Base-by-base conservation (phyloP, 495 filamentous ascomycete species). In the Neurospora sp. region DNA sequence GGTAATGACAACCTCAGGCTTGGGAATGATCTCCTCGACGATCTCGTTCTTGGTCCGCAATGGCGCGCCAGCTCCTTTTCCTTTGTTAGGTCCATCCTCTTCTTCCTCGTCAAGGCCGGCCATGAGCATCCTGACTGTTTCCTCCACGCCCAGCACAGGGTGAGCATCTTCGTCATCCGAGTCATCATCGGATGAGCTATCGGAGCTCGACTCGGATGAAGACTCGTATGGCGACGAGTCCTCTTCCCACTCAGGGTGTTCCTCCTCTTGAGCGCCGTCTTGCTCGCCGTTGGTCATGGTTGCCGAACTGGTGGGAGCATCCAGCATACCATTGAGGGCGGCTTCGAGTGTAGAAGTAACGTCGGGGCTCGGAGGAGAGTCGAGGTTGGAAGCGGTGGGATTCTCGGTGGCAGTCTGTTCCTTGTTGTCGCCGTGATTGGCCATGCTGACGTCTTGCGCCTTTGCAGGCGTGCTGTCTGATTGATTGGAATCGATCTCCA, bases 81-180 rank as follows among this genome's bases (percentile, higher is more conserved):
- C 87, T 76, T 71, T 78, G 80, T 82, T 79, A 38, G 76, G 76
- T 9, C 79, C 83, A 18, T 87, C 90, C 72, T 92, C 92, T 62
- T 95, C 94, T 69, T 93, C 92, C 8, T 89, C 91, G 9, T 85
- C 89, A 18, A 66, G 54, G 44, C 84, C 89, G 66, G 89, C 85
- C 93, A 97, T 95, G 38, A 97, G 84, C 41, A 95, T 88, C 11
- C 89, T 88, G 1, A 92, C 92, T 75, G 92, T 90, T 78, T 96
- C 93, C 79, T 92, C 92, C 14, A 92, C 87, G 69, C 89, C 90
- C 20, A 96, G 85, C 38, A 93, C 23, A 18, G 40, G 54, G 39
- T 79, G 71, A 6, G 85, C 85, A 66, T 88, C 88, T 59, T 66
- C 54, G 71, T 90, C 89, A 69, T 90, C 88, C 12, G 87, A 83